These are phyloP conservation scores for Purpureocillium takamizusanense DNA, from an alignment of 2,329 filamentous ascomycete species.

Conservation along the genomic window DNA sequence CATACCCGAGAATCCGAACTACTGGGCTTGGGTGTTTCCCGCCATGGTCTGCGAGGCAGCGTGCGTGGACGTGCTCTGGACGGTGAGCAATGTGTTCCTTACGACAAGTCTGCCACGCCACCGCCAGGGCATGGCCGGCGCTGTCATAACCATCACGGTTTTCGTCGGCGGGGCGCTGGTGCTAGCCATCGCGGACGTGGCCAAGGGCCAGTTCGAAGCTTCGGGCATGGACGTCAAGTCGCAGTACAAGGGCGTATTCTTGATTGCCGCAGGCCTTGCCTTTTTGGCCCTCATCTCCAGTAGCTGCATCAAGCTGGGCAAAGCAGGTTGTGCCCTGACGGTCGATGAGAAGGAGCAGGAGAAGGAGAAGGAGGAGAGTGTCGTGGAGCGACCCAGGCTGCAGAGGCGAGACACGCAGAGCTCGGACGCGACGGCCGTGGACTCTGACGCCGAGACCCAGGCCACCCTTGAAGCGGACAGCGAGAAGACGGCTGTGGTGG, in stretches of 20 bases:
- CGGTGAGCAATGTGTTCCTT: slow-evolving; percentile 58
- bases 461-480: background rate
- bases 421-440: background rate
- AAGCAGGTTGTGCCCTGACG: slow-evolving; percentile 12
- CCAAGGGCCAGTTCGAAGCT: slow-evolving; percentile 30
- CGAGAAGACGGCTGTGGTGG: background rate
- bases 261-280: slow-evolving; percentile 48
- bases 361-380: too few relatives aligned
- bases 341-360: slow-evolving; percentile 8
- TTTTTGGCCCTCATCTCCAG: slow-evolving; percentile 34
- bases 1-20: slow-evolving; percentile 40
- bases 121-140: slow-evolving; percentile 56
- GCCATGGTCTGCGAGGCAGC: slow-evolving; percentile 50
- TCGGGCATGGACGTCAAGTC: slow-evolving; percentile 28
- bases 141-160: slow-evolving; percentile 51
- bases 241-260: slow-evolving; percentile 53
- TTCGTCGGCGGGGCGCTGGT: slow-evolving; percentile 56
- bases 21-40: slow-evolving; percentile 59
- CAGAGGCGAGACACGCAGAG: background rate
- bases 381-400: background rate
- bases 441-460: background rate
- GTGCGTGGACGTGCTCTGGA: slow-evolving; percentile 59
- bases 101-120: slow-evolving; percentile 51
- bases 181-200: slow-evolving; percentile 54
- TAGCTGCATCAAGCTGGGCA: slow-evolving; percentile 14